phyloP scores from a whole-genome alignment of 352 stramenopile genomes.

The Pythium coloratum region DNA sequence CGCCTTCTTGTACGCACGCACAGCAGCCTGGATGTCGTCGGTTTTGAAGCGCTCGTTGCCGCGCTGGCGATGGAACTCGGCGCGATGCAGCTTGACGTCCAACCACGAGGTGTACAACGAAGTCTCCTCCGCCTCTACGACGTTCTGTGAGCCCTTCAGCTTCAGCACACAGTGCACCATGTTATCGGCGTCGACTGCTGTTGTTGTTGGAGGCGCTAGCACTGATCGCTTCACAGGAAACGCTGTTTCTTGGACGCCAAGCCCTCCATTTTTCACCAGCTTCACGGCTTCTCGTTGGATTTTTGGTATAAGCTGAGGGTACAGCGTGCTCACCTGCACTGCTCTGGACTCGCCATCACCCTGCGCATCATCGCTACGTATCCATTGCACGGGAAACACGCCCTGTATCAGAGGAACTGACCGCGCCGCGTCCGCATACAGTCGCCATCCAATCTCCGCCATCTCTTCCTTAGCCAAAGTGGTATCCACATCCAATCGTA shows the following conservation, averaged over 20 bases:
- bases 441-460: slow-evolving; percentile 16
- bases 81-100: slow-evolving; percentile 46
- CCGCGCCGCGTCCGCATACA: slow-evolving; percentile 16
- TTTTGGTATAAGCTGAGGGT: slow-evolving; percentile 15
- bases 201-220: not conserved
- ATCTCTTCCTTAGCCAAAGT: slow-evolving; percentile 17
- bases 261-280: slow-evolving; percentile 1
- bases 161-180: slow-evolving; percentile 15
- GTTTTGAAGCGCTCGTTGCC: slow-evolving; percentile 62
- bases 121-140: slow-evolving; percentile 6
- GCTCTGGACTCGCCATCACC: not conserved
- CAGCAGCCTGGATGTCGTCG: slow-evolving; percentile 31
- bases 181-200: not conserved
- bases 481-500: slow-evolving; percentile 12
- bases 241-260: not conserved
- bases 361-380: not conserved
- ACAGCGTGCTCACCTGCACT: slow-evolving; percentile 9
- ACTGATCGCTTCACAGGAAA: slow-evolving; percentile 8
- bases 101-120: slow-evolving; percentile 37
- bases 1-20: slow-evolving; percentile 37
- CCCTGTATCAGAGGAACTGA: slow-evolving; percentile 4
- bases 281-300: slow-evolving; percentile 11
- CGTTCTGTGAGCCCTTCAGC: not conserved
- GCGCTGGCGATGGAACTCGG: slow-evolving; percentile 42
- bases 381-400: slow-evolving; percentile 20